Evolutionary conservation across 306 rosid species (phyloP).

Genomic region (Vigna angularis): DNA sequence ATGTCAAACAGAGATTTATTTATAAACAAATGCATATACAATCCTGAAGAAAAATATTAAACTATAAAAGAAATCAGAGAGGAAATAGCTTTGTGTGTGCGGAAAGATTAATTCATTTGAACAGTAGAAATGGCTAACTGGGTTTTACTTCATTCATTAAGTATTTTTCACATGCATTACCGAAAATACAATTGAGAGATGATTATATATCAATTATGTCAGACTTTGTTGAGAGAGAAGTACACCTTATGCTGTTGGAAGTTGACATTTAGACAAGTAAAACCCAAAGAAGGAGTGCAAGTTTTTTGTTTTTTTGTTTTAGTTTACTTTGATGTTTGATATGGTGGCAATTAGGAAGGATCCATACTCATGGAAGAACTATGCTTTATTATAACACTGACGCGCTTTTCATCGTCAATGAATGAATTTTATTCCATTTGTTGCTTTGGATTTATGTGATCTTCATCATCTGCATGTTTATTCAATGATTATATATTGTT

Average conservation of each 20-base stretch:
- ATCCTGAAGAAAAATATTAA: not conserved
- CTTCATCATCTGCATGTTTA: not conserved
- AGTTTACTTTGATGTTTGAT: conserved; percentile 18
- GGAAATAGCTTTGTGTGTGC: not conserved
- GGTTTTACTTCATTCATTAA: not conserved
- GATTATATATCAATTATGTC: not conserved
- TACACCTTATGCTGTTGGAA: conserved; percentile 11
- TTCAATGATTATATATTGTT: not conserved
- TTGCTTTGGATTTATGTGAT: not conserved
- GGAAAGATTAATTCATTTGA: not conserved
- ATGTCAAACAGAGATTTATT: conserved; percentile 30
- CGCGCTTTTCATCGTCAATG: not conserved
- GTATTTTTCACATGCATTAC: not conserved
- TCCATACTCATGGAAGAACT: not conserved
- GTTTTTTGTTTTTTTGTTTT: not conserved
- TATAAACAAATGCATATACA: not conserved
- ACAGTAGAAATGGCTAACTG: not conserved
- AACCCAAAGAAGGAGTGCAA: not conserved
- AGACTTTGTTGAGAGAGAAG: conserved; percentile 13
- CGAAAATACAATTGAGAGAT: not conserved
- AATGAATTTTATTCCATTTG: not conserved
- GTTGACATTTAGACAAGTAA: conserved; percentile 10
- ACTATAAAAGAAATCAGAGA: conserved; percentile 3
- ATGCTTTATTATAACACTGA: not conserved
- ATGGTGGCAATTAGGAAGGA: not conserved